Base-by-base conservation (phyloP, 805 yeast species). In the Torulaspora gathmanii region DNA sequence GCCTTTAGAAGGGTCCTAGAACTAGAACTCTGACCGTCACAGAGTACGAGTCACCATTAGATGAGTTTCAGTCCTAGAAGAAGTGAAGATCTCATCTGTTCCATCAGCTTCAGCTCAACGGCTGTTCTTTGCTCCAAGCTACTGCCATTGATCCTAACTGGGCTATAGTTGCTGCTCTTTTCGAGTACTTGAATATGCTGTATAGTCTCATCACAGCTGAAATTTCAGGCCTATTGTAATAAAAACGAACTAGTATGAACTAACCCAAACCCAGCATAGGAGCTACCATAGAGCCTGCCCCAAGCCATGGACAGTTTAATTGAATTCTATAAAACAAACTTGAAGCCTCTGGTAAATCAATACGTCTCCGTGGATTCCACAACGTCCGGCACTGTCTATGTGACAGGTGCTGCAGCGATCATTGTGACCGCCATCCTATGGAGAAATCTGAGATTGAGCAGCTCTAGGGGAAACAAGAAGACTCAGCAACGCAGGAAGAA, bases 341-440 rank as follows among this genome's bases (percentile, higher is more conserved):
- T 45, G 13, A 40, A 37, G 17, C 45, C 49, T 7, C 15, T 31
- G 27, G 26, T 45, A 10, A 39, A 33, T 11, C 38, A 45, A 19
- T 40, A 36, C 30, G 39, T 31, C 20, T 27, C 36, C 19, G 47
- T 40, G 7, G 44, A 45, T 15, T 9, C 22, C 3, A 34, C 20
- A 13, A 28, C 37, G 10, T 19, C 44, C 5, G 37, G 37, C 29
- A 22, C 44, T 5, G 13, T 45, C 17, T 49, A 41, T 40, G 15
- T 49, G n/a, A 40, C 58, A 5, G 48, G 56, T 41, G 49, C 49
- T n/a, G 45, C 54, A 35, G 52, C 55, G 7, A 40, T 51, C 31
- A 27, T 52, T 3, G 45, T 52, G 13, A 41, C 54, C 3, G 31
- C 54, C 19, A 42, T 54, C 22, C 15, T 56, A 16, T 55, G 56